These are phyloP conservation scores for Gymnopilus junonius DNA, from an alignment of 768 basidiomycete genomes.

Conservation along the genomic window DNA sequence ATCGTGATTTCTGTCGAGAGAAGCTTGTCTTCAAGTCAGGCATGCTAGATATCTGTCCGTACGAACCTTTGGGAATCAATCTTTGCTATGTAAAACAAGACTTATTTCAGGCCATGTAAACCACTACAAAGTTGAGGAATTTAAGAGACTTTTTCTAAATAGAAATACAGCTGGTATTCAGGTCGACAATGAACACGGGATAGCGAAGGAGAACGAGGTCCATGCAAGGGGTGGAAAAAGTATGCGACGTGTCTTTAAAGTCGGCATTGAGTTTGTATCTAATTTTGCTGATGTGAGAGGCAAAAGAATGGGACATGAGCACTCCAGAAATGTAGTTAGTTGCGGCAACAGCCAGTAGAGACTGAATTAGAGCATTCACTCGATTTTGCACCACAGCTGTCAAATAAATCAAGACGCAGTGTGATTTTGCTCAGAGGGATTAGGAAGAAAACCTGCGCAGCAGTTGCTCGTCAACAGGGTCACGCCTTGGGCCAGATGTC, in stretches of 20 bases:
- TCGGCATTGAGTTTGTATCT: conserved; percentile 14
- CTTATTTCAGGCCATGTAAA: background rate
- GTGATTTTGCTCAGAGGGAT: background rate
- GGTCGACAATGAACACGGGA: conserved; percentile 2
- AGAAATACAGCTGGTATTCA: conserved; percentile 22
- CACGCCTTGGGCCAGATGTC: conserved; percentile 56
- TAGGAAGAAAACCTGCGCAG: conserved; percentile 58
- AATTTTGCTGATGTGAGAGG: conserved; percentile 2
- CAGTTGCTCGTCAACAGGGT: conserved; percentile 68
- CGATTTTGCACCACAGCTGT: conserved; percentile 7
- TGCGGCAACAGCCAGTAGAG: conserved; percentile 1
- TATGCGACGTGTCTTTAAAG: conserved; percentile 17
- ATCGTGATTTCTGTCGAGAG: too few relatives aligned
- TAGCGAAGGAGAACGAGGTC: conserved; percentile 13
- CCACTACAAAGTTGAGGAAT: background rate
- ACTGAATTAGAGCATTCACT: background rate
- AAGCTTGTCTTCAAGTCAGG: too few relatives aligned
- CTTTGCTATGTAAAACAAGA: too few relatives aligned
- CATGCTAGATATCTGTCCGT: too few relatives aligned
- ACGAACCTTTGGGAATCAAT: too few relatives aligned
- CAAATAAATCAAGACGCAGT: background rate
- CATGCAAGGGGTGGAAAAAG: conserved; percentile 17
- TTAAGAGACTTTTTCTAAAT: conserved; percentile 15
- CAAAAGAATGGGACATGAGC: background rate
- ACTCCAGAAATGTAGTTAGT: conserved; percentile 1